phyloP scores from a whole-genome alignment of 352 stramenopile species.

The Globisporangium cystogenes region DNA sequence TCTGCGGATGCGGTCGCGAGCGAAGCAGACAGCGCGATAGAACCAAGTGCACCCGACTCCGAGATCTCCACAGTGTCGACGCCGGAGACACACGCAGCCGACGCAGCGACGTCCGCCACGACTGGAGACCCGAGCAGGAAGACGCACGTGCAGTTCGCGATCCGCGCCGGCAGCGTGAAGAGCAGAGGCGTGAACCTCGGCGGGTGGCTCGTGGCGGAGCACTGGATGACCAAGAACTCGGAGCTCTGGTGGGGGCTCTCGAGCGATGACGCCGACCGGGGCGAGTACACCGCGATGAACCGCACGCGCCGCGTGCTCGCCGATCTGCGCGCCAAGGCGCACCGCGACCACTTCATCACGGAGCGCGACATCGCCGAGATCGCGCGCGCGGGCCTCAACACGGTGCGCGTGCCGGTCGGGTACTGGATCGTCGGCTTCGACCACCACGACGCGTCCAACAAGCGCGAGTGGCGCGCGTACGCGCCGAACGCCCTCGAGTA shows the following conservation, averaged over 20 bases:
- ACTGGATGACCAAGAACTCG: constrained; percentile 65
- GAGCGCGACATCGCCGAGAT: constrained; percentile 63
- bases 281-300: constrained; percentile 63
- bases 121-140: constrained; percentile 17
- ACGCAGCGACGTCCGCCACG: too few relatives aligned
- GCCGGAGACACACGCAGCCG: background rate
- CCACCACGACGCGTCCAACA: constrained; percentile 34
- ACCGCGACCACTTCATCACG: constrained; percentile 64
- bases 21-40: background rate
- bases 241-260: constrained; percentile 54
- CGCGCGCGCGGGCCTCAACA: constrained; percentile 59
- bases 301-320: constrained; percentile 27
- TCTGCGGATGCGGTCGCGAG: background rate
- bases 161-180: constrained; percentile 38
- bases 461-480: constrained; percentile 42
- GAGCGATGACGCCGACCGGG: constrained; percentile 23
- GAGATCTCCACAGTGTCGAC: background rate
- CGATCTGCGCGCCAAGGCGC: constrained; percentile 28
- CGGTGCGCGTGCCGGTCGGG: constrained; percentile 68
- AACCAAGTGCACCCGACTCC: background rate
- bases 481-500: constrained; percentile 39
- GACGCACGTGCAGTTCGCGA: constrained; percentile 55
- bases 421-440: constrained; percentile 79
- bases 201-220: constrained; percentile 71
- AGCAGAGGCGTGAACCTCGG: constrained; percentile 70